Evolutionary conservation across 805 yeast genomes (phyloP).

Genomic region (Yamadazyma sp.): DNA sequence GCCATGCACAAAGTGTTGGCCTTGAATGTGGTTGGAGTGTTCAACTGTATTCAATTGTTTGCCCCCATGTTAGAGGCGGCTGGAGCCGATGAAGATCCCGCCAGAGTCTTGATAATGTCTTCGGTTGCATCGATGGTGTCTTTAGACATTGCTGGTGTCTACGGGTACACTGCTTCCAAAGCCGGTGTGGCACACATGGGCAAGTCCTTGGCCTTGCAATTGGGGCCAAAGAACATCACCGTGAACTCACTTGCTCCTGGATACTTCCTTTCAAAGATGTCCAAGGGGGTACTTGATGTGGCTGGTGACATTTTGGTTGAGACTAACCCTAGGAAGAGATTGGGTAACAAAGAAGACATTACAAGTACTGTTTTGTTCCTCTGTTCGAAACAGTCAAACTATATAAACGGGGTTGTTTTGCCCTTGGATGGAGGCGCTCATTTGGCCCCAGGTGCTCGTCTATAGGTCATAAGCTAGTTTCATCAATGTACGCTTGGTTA

Average conservation of each 20-base stretch:
- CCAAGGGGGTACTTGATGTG: conserved; percentile 57
- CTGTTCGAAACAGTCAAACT: conserved; percentile 52
- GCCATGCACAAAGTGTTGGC: conserved; percentile 64
- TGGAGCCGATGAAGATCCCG: conserved; percentile 55
- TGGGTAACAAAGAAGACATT: conserved; percentile 48
- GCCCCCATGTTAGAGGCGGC: conserved; percentile 55
- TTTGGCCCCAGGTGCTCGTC: conserved; percentile 24
- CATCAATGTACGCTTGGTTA: conserved; percentile 5
- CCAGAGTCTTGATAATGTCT: conserved; percentile 65
- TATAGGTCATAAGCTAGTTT: background rate
- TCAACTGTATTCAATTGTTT: conserved; percentile 61
- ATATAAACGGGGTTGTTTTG: conserved; percentile 64
- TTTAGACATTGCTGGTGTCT: conserved; percentile 50
- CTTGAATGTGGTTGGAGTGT: conserved; percentile 68
- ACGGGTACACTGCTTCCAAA: conserved; percentile 72
- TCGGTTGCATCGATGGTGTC: conserved; percentile 58
- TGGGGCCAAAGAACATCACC: conserved; percentile 65
- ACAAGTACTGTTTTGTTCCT: conserved; percentile 56
- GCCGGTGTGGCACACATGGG: conserved; percentile 74
- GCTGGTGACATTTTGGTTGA: conserved; percentile 48
- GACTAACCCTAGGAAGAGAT: conserved; percentile 57
- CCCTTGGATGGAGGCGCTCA: conserved; percentile 73
- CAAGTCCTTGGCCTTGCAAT: conserved; percentile 58
- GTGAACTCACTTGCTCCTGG: conserved; percentile 77
- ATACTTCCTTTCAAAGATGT: conserved; percentile 74